Conservation (phyloP, 2,329 filamentous ascomycete species). For the Ophiostoma piceae region DNA sequence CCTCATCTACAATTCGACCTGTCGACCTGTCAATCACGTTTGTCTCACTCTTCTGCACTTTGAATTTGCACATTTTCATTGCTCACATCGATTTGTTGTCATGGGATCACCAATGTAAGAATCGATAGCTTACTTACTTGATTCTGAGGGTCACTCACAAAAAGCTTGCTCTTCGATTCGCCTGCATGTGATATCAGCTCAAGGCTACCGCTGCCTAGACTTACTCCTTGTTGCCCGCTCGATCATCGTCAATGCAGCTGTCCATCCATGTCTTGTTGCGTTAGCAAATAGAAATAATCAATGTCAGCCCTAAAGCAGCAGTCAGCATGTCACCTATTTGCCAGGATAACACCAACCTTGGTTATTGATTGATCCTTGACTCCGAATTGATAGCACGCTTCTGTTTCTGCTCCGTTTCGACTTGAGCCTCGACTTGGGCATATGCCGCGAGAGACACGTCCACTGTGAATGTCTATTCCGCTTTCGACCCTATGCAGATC, state of each 20-base stretch:
- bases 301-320: not conserved
- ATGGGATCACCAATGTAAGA: not conserved
- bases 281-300: not conserved
- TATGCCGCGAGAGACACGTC: not conserved
- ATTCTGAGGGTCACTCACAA: not conserved
- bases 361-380: not conserved
- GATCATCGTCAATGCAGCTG: not conserved
- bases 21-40: not conserved
- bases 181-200: not conserved
- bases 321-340: not conserved
- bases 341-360: not conserved
- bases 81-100: not conserved
- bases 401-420: not conserved
- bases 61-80: not conserved
- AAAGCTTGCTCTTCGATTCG: not conserved
- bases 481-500: not conserved
- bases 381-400: not conserved
- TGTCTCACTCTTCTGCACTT: not conserved
- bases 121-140: not conserved
- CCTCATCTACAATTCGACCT: not conserved
- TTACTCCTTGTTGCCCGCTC: not conserved
- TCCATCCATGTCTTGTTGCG: not conserved
- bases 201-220: slow-evolving; percentile 5
- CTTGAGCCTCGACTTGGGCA: not conserved
- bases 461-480: not conserved